Base-by-base conservation (phyloP, 495 filamentous ascomycete genomes). In the Penicillium egyptiacum region DNA sequence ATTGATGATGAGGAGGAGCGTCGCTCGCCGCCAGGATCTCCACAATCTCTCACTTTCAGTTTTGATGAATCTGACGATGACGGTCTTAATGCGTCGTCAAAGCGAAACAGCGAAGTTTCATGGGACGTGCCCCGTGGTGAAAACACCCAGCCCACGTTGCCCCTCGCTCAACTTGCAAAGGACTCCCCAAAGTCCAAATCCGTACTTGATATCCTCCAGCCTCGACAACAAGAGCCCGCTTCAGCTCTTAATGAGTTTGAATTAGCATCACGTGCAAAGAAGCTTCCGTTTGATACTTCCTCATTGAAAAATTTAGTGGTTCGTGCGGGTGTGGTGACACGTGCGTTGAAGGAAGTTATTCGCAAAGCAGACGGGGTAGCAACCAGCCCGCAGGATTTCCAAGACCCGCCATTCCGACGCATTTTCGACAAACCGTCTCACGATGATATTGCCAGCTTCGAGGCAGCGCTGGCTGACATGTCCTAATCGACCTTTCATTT, bases 221-320 rank as follows among this genome's bases (percentile, higher is more conserved):
- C 88, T 58, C 82, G 85, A 31, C 77, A 75, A 17, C 69, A 77
- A 3, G 73, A 81, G 9, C 77, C 82, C 62, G 5, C 23, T 20
- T 78, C 81, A 12, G 69, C 72, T 43, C 57, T 79, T 39, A 50
- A 70, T 31, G 67, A 78, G 17, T 61, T 76, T 19, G 63, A 75
- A 9, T 70, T 64, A 16, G 11, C 75, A 44, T 70, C 80, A 17
- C 71, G 84, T 11, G 73, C 83, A 42, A 87, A 88, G 58, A 95
- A 95, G 69, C 84, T 96, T 31, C 89, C 90, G 14, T 97, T 97
- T 61, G 92, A 96, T 66, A 96, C 91, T 10, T 90, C 88, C 31
- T 95, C 90, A 55, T 83, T 97, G 20, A 86, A 87, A 57, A 89
- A 93, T 68, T 79, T 97, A 46, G 92, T 97, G 17, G 85, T 89